Evolutionary conservation across 2,329 filamentous ascomycete genomes (phyloP), one percentile per base, ranked within the genome.

Genomic region (Madurella mycetomatis): DNA sequence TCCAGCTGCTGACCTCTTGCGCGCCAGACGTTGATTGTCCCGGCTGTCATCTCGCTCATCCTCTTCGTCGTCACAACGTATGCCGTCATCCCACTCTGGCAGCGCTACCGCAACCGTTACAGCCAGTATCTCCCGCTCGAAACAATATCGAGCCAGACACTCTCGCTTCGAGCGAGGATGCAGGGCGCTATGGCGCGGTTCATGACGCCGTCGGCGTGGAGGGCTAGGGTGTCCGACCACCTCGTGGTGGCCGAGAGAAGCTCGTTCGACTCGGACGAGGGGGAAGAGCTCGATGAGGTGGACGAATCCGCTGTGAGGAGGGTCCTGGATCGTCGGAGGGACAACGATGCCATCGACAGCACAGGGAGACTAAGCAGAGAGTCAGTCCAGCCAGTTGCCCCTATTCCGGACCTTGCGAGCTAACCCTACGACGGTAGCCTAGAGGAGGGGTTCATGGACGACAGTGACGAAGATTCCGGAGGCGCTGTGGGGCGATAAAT

Each of bases 41-140:
- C 88, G 34, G 86, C 86, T 50, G 64, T 85, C 65, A 84, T 90
- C 65, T 87, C 87, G 44, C 77, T 90, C 46, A 70, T 81, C 57
- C 73, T 90, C 61, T 92, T 88, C 70, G 70, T 90, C 62, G 54
- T 84, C 54, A 72, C 85, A 53, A 85, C 82, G 53, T 88, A 84
- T 68, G 72, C 85, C 62, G 64, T 89, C 57, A 66, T 88, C 25
- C 88, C 88, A 1, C 66, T 87, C 56, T 88, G 87, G 80, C 84
- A 82, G 46, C 81, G 79, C 53, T 88, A 89, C 69, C 84, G 82
- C 59, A 79, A 79, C 62, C 83, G 86, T 56, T 90, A 90, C 69
- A 80, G 83, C 65, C 84, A 88, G 57, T 91, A 91, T 66, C 80
- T 90, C 1, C 87, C 87, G 0, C 72, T 90, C 59, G 80, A 87